Base-by-base conservation (phyloP, 192 early-diverging fungal genomes). In the Thamnidium elegans region DNA sequence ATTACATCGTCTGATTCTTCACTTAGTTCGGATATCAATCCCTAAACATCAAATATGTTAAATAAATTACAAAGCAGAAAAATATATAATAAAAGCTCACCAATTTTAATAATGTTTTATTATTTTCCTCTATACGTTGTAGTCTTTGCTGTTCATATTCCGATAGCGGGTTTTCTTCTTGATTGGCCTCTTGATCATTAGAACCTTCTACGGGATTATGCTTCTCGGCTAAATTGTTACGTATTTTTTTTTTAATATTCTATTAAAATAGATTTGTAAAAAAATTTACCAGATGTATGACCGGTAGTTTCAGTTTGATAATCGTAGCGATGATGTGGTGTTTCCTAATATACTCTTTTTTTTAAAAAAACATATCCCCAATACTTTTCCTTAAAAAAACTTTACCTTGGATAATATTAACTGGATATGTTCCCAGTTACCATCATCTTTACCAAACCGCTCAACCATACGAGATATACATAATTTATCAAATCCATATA, bases 381-480 rank as follows among this genome's bases (percentile, higher is more conserved):
- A 3, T 7, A 7, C 7, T 36, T 39, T 9, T 39, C 36, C 2
- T 39, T 3, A 26, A 26, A 26, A 26, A 26, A 26, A 26, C 13
- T 53, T 42, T 64, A 68, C 67, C 44, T 72, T 19, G 20, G 50
- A 63, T 34, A 90, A 83, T 1, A 69, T 69, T 10, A 92, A 72
- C 10, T 78, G 73, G 10, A 91, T 75, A 55, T 92, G 85, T 67
- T 92, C 89, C 92, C 92, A 96, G 56, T 89, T 87, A 39, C 81
- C 72, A 26, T 78, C 81, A 72, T 96, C 91, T 36, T 76, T 80
- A 23, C 94, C 94, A 78, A 96, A 96, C 13, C 94, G 83, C 71
- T 96, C 91, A 1, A 94, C 87, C 88, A 93, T 89, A 21, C 91
- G 79, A 1, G 92, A 93, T 54, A 85, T 85, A 52, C 88, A 91